A percentile compares a stretch with the other conserved stretches of the same genome.
Evolutionary conservation across 1,139 yeast genomes (phyloP).

Genomic region (Hemisphaericaspora subhashii): DNA sequence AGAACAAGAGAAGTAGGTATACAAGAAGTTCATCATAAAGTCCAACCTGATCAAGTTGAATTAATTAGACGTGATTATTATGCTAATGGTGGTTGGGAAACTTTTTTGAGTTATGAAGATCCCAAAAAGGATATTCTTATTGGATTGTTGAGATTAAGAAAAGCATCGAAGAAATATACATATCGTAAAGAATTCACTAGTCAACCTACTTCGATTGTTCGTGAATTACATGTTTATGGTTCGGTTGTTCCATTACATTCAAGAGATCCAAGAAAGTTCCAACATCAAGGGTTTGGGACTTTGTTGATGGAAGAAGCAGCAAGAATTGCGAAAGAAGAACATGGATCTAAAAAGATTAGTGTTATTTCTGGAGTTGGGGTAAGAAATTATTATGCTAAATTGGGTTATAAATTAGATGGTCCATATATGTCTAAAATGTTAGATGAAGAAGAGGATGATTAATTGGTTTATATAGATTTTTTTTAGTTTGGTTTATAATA

Average conservation of each 20-base stretch:
- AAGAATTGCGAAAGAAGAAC: slow-evolving; percentile 92
- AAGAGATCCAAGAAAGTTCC: slow-evolving; percentile 97
- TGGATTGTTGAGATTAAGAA: slow-evolving; percentile 84
- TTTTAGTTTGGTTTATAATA: background rate
- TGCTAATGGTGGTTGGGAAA: slow-evolving; percentile 99
- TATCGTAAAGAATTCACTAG: slow-evolving; percentile 83
- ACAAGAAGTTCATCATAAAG: slow-evolving; percentile 96
- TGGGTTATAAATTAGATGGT: slow-evolving; percentile 92
- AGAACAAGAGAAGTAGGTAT: slow-evolving; percentile 98
- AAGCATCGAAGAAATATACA: slow-evolving; percentile 86
- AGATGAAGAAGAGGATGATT: slow-evolving; percentile 7
- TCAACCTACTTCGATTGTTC: slow-evolving; percentile 88
- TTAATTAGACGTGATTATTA: slow-evolving; percentile 91
- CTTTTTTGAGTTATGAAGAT: slow-evolving; percentile 93
- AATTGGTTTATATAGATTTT: no score
- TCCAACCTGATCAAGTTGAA: slow-evolving; percentile 96
- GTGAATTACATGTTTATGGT: slow-evolving; percentile 97
- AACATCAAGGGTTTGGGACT: slow-evolving; percentile 99
- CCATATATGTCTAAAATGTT: slow-evolving; percentile 76
- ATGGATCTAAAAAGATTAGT: slow-evolving; percentile 85
- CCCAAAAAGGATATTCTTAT: slow-evolving; percentile 95
- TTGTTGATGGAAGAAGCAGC: slow-evolving; percentile 98
- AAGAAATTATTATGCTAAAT: slow-evolving; percentile 86
- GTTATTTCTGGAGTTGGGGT: slow-evolving; percentile 98
- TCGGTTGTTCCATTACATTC: slow-evolving; percentile 96